A percentile compares a stretch with the other conserved stretches of the same genome.
Conservation (phyloP, 2,329 filamentous ascomycete species). For the Sporothrix schenckii region DNA sequence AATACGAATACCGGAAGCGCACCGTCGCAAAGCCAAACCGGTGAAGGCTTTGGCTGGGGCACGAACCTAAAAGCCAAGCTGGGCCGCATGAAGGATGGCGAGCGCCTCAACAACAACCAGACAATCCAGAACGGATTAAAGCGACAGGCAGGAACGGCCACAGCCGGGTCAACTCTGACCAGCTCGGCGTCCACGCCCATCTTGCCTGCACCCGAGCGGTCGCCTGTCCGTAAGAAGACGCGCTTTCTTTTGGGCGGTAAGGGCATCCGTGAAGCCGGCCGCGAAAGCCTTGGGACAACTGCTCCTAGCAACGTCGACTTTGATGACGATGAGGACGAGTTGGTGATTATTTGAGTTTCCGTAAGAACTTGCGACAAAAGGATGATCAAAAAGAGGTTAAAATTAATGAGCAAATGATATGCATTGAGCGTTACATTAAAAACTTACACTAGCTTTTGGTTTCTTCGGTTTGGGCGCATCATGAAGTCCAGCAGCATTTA, state of each 20-base stretch:
- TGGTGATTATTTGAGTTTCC: conserved; percentile 49
- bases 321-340: conserved; percentile 56
- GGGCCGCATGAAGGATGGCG: conserved; percentile 63
- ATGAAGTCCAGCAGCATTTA: neutral
- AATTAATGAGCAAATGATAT: conserved; percentile 25
- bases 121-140: conserved; percentile 28
- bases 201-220: conserved; percentile 41
- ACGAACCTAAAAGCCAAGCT: conserved; percentile 59
- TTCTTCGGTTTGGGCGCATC: neutral
- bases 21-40: conserved; percentile 29
- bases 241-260: conserved; percentile 76
- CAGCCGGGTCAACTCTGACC: conserved; percentile 26
- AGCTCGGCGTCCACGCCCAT: conserved; percentile 29
- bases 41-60: conserved; percentile 59
- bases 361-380: neutral
- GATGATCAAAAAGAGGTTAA: neutral
- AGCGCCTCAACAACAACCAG: conserved; percentile 39
- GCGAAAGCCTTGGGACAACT: conserved; percentile 67
- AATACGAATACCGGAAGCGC: conserved; percentile 35
- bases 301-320: conserved; percentile 33
- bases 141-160: conserved; percentile 5
- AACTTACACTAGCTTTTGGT: neutral
- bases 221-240: conserved; percentile 70
- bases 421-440: conserved; percentile 16
- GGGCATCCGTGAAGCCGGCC: conserved; percentile 74